Base-by-base conservation (phyloP, 2,329 filamentous ascomycete species). In the Teratosphaeria nubilosa region DNA sequence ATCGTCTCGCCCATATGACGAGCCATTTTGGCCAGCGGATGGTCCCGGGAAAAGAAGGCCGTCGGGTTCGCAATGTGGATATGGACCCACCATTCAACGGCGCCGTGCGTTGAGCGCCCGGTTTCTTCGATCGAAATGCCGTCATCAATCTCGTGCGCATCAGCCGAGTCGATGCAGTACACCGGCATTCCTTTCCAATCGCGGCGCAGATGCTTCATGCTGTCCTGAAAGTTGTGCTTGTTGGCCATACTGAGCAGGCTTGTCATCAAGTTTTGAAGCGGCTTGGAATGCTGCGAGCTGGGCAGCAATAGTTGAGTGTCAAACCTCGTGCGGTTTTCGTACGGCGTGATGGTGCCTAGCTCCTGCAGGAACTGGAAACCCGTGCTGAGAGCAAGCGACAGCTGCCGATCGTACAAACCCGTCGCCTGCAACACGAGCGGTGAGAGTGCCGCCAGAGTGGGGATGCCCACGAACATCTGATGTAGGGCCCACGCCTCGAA, bases 51-150 rank as follows among this genome's bases (percentile, higher is more conserved):
- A 62, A 94, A 83, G 59, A 82, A 82, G 5, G 89, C 88, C 2
- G 86, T 86, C 9, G 88, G 88, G 66, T 94, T 90, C 14, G 90
- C 89, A 50, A 88, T 81, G 69, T 94, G 89, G 32, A 90, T 74
- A 67, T 91, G 88, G 31, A 92, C 76, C 89, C 89, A 94, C 66
- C 82, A 83, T 63, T 56, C 25, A 14, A 20, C 13, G 20, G 25
- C 53, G 31, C 31, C 25, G n/a, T 53, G 24, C 24, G 53, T 45
- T 22, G 41, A 20, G 41, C 41, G 41, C 20, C 16, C 41, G 10
- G 32, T 45, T 14, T 87, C 78, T 34, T 56, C 55, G 7, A 94
- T 68, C 0, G 88, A 92, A 9, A 95, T 74, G 1, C 86, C 89
- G 68, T 95, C 89, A 64, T 95, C 89, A 59, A 94, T 87, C 64